Evolutionary conservation across 352 stramenopile species (phyloP), one percentile per base, ranked within the genome.

Genomic region (Globisporangium lucens): DNA sequence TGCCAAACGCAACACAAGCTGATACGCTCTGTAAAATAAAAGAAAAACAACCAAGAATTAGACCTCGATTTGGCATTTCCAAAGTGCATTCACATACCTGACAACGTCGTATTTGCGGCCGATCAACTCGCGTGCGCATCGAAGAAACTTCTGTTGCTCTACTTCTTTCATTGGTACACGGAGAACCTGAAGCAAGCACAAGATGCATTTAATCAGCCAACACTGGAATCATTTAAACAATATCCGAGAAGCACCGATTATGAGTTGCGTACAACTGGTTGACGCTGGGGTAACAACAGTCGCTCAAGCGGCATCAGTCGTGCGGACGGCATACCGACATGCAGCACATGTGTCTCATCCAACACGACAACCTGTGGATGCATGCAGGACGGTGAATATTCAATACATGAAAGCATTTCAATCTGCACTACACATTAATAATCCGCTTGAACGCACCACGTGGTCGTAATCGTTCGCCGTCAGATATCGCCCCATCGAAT

Each of bases 381-480:
- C 13, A 43, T 22, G 36, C 13, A 51, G 8, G 5, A 43, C n/a
- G 9, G 13, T 13, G 30, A 29, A 13, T 15, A 35, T 4, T 38
- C 15, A 9, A 47, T 20, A 35, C 15, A 55, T 30, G 10, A 9
- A 29, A 24, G 2, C 24, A 38, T 2, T 24, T 30, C 58, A 22
- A 51, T 51, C 9, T 2, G 17, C 8, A 22, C 20, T 2, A 3
- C n/a, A 15, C 22, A 52, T 46, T 0, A 41, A 13, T 10, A 17
- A 35, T 1, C 20, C 4, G 46, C 1, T 5, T 55, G 13, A 38
- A 15, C 61, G 35, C 57, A 93, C 85, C 63, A 93, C 80, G 57
- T 93, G 85, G 33, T 93, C 85, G 56, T 93, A 93, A 10, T 86
- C 81, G 43, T 85, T 93, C 51, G 83, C 74, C 4, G 79, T 86